Conservation (phyloP, 2,329 filamentous ascomycete species). For the Pseudodiploospora longispora region DNA sequence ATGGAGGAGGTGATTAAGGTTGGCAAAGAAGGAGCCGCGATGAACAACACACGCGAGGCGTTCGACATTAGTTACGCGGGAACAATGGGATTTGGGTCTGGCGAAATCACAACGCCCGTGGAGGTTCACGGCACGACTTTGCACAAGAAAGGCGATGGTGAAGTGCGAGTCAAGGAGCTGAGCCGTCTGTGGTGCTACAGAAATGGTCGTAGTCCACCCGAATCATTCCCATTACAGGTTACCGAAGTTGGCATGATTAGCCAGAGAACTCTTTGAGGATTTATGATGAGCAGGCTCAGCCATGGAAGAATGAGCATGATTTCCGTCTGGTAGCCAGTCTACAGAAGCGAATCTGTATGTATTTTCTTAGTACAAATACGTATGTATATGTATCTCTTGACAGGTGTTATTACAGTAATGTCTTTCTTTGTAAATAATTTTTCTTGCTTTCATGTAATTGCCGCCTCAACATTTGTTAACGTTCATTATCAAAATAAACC, state of each 20-base stretch:
- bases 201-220: slow-evolving; percentile 47
- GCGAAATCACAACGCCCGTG: slow-evolving; percentile 26
- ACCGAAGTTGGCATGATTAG: slow-evolving; percentile 20
- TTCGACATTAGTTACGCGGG: slow-evolving; percentile 41
- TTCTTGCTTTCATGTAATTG: too few species aligned
- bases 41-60: slow-evolving; percentile 36
- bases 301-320: too few species aligned
- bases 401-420: too few species aligned
- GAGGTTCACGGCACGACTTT: slow-evolving; percentile 28
- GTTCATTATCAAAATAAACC: not conserved
- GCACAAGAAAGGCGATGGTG: slow-evolving; percentile 20
- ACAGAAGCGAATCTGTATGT: slow-evolving; percentile 3
- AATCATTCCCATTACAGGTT: slow-evolving; percentile 28
- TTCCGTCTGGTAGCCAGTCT: too few species aligned
- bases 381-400: too few species aligned
- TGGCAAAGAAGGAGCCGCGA: slow-evolving; percentile 35
- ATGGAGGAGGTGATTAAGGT: slow-evolving; percentile 50
- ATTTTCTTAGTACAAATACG: not conserved
- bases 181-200: slow-evolving; percentile 56
- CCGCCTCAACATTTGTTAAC: not conserved
- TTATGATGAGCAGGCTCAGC: not conserved
- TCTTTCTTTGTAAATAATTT: too few species aligned
- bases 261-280: too few species aligned
- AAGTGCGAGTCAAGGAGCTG: slow-evolving; percentile 49
- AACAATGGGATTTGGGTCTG: slow-evolving; percentile 27